Evolutionary conservation across 371 early-diverging fungal species (phyloP), one percentile per base, ranked within the genome.

Genomic region (Lichtheimia hyalospora): DNA sequence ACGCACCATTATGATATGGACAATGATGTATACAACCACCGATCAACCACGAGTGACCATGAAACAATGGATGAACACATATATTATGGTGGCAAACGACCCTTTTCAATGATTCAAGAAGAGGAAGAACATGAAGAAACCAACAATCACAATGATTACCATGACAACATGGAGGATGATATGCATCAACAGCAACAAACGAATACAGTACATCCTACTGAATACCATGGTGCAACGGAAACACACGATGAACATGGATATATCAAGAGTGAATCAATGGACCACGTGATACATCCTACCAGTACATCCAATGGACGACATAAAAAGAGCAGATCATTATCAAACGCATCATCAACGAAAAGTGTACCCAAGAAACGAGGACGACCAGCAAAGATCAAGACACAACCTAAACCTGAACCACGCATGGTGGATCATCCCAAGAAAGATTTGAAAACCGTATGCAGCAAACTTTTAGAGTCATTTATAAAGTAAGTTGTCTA

Each of bases 381-480:
- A 16, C 59, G 76, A 43, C 67, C 75, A 0, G 58, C 66, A 15
- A 75, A 73, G 49, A 67, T 60, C 3, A 68, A 61, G 21, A 66
- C 66, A 24, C 66, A 67, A 15, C 58, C 69, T 3, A 58, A 77
- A 6, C 67, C 67, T 14, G 60, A 62, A 49, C 51, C 71, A 46
- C 49, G 69, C 44, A 67, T 69, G 34, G 27, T 68, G 6, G 71
- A 74, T 49, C 68, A 67, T 10, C 61, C 69, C 15, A 78, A 65
- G 54, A 67, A 61, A 58, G 81, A 84, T 54, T 56, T 84, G 4
- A 75, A 75, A 49, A 65, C 74, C 0, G 67, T 82, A 16, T 73
- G 82, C 51, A 51, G 62, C 25, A 83, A 81, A 49, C 54, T 82
- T 14, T 53, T 84, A 46, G 86, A 85, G 43, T 74, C 69, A 18